These are phyloP conservation scores for Daedaleopsis nitida DNA, from an alignment of 768 basidiomycete genomes.

Conservation along the genomic window DNA sequence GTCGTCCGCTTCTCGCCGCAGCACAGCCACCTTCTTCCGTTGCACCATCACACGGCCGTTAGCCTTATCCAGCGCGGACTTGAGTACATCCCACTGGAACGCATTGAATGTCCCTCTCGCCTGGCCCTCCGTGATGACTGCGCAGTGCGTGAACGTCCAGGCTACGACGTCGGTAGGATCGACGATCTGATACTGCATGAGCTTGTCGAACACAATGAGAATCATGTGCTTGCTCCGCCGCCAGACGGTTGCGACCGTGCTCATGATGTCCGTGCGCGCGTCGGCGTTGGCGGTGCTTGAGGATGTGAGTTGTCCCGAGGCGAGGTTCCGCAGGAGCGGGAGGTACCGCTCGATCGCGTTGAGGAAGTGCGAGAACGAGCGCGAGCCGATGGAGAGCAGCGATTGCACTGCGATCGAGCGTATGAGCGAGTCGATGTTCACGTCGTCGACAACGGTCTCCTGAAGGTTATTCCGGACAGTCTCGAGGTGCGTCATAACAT, in stretches of 20 bases:
- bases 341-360: slow-evolving; percentile 97
- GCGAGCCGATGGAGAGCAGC: slow-evolving; percentile 86
- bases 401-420: slow-evolving; percentile 86
- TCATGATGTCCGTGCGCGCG: slow-evolving; percentile 71
- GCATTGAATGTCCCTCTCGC: slow-evolving; percentile 44
- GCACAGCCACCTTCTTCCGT: slow-evolving; percentile 65
- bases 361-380: slow-evolving; percentile 96
- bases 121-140: slow-evolving; percentile 40
- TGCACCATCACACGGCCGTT: slow-evolving; percentile 85
- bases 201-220: slow-evolving; percentile 92
- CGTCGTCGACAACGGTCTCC: slow-evolving; percentile 55
- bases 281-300: slow-evolving; percentile 39
- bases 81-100: slow-evolving; percentile 86
- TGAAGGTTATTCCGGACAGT: slow-evolving; percentile 66
- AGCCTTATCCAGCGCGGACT: slow-evolving; percentile 84
- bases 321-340: slow-evolving; percentile 66
- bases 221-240: slow-evolving; percentile 82
- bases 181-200: slow-evolving; percentile 98
- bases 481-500: slow-evolving; percentile 76
- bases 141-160: slow-evolving; percentile 75
- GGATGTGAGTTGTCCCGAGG: slow-evolving; percentile 43
- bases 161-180: slow-evolving; percentile 89
- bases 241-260: slow-evolving; percentile 80
- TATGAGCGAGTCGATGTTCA: slow-evolving; percentile 66
- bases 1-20: slow-evolving; percentile 90